Percentiles rank a stretch among this genome's conserved stretches.
Evolutionary conservation across 2,329 filamentous ascomycete genomes (phyloP).

Genomic region (Bimuria novae-zelandiae): DNA sequence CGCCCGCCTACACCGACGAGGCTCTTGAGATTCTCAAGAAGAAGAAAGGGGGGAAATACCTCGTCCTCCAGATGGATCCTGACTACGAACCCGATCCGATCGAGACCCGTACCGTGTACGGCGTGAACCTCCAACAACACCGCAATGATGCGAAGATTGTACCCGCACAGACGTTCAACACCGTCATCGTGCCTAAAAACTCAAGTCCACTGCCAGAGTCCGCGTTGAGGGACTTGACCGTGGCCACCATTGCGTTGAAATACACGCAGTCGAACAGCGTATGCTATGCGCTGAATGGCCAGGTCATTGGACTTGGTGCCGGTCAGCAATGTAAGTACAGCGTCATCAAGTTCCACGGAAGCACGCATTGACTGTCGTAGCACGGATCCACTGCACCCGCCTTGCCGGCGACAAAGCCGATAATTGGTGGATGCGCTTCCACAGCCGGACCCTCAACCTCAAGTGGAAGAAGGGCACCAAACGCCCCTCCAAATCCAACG

Average conservation of each 20-base stretch:
- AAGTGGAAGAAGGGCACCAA: conserved; percentile 99
- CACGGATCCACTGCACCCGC: conserved; percentile 96
- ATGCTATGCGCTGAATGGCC: conserved; percentile 93
- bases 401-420: conserved; percentile 97
- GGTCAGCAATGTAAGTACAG: conserved; percentile 75
- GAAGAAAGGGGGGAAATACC: conserved; percentile 98
- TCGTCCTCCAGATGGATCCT: conserved; percentile 92
- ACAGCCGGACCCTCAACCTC: conserved; percentile 82
- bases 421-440: conserved; percentile 99
- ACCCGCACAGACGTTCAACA: conserved; percentile 79
- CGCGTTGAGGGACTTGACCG: conserved; percentile 85
- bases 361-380: conserved; percentile 15
- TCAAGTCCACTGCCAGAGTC: conserved; percentile 72
- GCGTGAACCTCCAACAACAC: conserved; percentile 83
- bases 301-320: conserved; percentile 90
- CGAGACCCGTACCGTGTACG: conserved; percentile 88
- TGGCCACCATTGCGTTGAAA: conserved; percentile 96
- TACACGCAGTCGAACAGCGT: conserved; percentile 99
- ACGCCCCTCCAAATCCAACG: conserved; percentile 96
- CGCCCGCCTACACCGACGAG: conserved; percentile 81
- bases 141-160: conserved; percentile 90
- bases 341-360: background rate
- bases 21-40: conserved; percentile 91
- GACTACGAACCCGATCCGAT: conserved; percentile 74
- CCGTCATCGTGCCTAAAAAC: conserved; percentile 85